These are phyloP conservation scores for Oehlia diaphana DNA, from an alignment of 192 early-diverging fungal genomes.

Conservation along the genomic window DNA sequence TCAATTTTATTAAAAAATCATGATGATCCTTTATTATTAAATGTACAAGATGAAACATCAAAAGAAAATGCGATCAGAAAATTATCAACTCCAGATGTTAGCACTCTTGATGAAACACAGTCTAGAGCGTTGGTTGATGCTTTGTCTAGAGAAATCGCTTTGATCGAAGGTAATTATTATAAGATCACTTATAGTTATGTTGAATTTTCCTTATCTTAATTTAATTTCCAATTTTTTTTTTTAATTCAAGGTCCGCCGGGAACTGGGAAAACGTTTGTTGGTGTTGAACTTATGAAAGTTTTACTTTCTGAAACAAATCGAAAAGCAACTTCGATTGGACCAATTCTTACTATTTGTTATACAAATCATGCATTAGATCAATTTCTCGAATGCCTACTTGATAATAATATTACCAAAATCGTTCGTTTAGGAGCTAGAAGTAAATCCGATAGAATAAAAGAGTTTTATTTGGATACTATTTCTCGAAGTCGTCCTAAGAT, in stretches of 20 bases:
- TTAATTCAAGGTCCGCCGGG: constrained; percentile 45
- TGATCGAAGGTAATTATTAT: constrained; percentile 50
- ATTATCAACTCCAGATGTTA: constrained; percentile 15
- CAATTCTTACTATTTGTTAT: constrained; percentile 52
- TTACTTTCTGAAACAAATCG: constrained; percentile 27
- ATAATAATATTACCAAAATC: constrained; percentile 30
- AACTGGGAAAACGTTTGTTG: constrained; percentile 54
- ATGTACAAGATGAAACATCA: constrained; percentile 24
- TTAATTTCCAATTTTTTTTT: neutral
- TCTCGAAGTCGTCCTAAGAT: no score
- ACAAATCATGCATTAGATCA: constrained; percentile 70
- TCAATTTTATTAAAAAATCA: constrained; percentile 14
- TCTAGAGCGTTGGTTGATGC: constrained; percentile 47
- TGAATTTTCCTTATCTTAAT: neutral
- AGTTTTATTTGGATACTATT: constrained; percentile 10
- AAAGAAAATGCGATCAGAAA: neutral
- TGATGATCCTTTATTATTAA: neutral
- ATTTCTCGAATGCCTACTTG: constrained; percentile 45
- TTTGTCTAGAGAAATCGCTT: constrained; percentile 48
- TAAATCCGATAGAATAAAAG: constrained; percentile 34
- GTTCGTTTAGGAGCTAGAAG: constrained; percentile 51
- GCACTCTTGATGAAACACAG: constrained; percentile 55
- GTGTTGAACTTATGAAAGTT: constrained; percentile 47
- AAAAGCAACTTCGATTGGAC: constrained; percentile 23
- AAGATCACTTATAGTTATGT: neutral